Evolutionary conservation across 1,284 basidiomycete species (phyloP).

Genomic region (Moniliella sp.): DNA sequence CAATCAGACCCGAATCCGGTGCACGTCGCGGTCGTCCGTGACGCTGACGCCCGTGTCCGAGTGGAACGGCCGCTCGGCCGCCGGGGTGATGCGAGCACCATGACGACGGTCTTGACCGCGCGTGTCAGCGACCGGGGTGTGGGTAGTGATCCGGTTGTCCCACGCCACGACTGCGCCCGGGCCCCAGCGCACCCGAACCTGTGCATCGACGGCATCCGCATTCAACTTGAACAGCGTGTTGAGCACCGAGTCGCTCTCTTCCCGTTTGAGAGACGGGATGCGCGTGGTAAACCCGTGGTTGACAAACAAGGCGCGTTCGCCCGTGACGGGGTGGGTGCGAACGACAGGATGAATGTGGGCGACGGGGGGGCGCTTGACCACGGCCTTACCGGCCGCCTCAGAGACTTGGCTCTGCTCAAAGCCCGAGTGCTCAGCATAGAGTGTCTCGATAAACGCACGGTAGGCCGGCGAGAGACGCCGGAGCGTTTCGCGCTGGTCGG

Average conservation of each 20-base stretch:
- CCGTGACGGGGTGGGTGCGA: constrained; percentile 51
- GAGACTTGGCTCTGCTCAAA: constrained; percentile 55
- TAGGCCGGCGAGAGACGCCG: constrained; percentile 51
- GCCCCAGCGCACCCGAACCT: constrained; percentile 42
- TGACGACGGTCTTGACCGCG: no score
- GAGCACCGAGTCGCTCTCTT: constrained; percentile 49
- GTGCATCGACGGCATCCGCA: constrained; percentile 9
- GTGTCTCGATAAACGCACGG: constrained; percentile 49
- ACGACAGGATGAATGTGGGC: constrained; percentile 41
- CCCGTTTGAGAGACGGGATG: constrained; percentile 55
- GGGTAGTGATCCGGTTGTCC: constrained; percentile 51
- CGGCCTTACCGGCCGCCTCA: constrained; percentile 44
- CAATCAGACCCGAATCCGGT: no score
- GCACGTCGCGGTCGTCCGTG: no score
- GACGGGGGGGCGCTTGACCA: constrained; percentile 48
- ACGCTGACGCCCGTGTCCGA: no score
- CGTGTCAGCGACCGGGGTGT: no score
- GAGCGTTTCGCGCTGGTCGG: constrained; percentile 47
- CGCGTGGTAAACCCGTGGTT: constrained; percentile 55
- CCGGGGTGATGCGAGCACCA: no score
- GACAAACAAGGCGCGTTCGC: constrained; percentile 57
- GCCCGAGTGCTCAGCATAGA: constrained; percentile 54
- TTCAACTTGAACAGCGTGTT: constrained; percentile 35
- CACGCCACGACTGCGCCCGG: constrained; percentile 47
- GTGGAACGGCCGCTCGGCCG: no score